Conservation (phyloP, 164 flowering plant genomes). For the Cinnamomum micranthum region DNA sequence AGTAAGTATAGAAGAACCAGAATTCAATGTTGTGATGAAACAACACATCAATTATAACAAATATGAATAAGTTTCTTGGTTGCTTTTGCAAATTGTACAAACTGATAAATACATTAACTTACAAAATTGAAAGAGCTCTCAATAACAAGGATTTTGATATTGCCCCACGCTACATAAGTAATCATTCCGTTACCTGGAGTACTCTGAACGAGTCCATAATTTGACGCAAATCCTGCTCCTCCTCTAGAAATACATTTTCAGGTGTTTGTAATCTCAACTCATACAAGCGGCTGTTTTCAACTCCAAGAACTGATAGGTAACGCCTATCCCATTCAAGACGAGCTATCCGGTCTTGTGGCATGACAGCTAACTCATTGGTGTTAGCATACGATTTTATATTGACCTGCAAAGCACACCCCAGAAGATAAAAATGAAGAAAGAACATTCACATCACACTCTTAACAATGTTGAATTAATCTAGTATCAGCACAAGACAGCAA, state of each 20-base stretch:
- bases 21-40: no score
- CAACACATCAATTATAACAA: not conserved
- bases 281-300: conserved; percentile 77
- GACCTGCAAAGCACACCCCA: conserved; percentile 39
- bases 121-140: conserved; percentile 3
- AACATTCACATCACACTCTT: not conserved
- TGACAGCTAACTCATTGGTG: conserved; percentile 93
- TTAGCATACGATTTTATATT: conserved; percentile 93
- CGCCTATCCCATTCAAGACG: conserved; percentile 87
- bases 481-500: not conserved
- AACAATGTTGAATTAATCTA: not conserved
- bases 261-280: conserved; percentile 84
- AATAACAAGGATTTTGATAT: conserved; percentile 1
- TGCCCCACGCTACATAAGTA: not conserved
- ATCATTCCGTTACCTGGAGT: conserved; percentile 51
- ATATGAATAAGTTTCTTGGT: not conserved
- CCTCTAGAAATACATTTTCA: conserved; percentile 76
- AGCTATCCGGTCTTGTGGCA: conserved; percentile 74
- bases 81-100: not conserved
- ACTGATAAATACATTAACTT: not conserved
- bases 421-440: not conserved
- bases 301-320: conserved; percentile 94
- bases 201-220: conserved; percentile 93
- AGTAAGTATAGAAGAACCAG: no score
- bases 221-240: conserved; percentile 67